These are phyloP conservation scores for Yamadazyma sp. DNA, from an alignment of 1,139 yeast genomes.

Conservation along the genomic window DNA sequence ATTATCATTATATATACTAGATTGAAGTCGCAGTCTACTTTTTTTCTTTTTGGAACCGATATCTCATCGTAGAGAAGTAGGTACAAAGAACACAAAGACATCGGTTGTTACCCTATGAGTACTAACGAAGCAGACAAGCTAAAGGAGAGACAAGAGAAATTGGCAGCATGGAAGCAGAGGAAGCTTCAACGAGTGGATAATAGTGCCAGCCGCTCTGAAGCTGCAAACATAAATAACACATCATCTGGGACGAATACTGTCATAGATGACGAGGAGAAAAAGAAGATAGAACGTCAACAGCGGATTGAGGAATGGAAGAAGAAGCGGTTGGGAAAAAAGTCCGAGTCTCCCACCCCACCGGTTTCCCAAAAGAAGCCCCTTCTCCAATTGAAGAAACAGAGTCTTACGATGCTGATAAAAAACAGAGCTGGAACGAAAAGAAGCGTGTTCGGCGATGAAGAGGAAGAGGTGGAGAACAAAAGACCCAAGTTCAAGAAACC, in stretches of 20 bases:
- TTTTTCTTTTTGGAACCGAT: not conserved
- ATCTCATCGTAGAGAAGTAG: conserved; percentile 3
- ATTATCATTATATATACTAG: not conserved
- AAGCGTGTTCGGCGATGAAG: conserved; percentile 18
- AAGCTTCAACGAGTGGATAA: conserved; percentile 24
- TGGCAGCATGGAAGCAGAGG: conserved; percentile 43
- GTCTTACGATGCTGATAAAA: not conserved
- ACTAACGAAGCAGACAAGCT: conserved; percentile 33
- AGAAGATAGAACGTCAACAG: conserved; percentile 24
- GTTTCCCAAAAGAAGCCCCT: conserved; percentile 8
- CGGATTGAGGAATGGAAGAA: conserved; percentile 45
- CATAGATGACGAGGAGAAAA: conserved; percentile 13
- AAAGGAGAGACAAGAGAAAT: conserved; percentile 35
- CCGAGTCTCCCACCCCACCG: conserved; percentile 1
- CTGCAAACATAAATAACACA: not conserved
- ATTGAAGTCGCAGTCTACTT: not conserved
- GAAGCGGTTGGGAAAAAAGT: conserved; percentile 17
- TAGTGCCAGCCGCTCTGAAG: too few relatives aligned
- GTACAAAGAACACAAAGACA: not conserved
- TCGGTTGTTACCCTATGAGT: conserved; percentile 2
- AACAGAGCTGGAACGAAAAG: conserved; percentile 4
- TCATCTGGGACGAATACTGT: not conserved
- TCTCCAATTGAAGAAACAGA: conserved; percentile 9
- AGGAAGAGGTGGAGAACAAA: conserved; percentile 15
- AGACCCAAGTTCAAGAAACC: conserved; percentile 30